Conservation (phyloP, 1,284 basidiomycete species). For the Irpex sp. region DNA sequence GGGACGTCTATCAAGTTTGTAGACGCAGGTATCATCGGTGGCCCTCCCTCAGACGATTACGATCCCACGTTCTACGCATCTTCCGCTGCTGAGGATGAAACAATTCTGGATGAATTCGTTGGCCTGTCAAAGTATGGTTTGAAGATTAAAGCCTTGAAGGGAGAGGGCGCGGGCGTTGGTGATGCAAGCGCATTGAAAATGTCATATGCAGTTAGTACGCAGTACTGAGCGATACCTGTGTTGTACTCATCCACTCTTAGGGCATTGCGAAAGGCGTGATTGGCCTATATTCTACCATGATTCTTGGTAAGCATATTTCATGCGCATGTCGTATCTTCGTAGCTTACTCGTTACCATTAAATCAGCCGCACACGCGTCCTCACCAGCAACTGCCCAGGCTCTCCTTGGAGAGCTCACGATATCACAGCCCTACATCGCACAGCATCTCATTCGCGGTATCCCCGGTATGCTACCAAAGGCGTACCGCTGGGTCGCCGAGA, state of each 20-base stretch:
- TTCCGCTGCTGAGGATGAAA: constrained; percentile 31
- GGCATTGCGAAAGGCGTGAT: constrained; percentile 35
- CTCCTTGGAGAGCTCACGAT: constrained; percentile 43
- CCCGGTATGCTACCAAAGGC: constrained; percentile 55
- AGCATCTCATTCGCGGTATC: constrained; percentile 35
- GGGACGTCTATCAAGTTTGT: constrained; percentile 41
- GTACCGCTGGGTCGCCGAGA: constrained; percentile 58
- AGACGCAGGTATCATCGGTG: constrained; percentile 58
- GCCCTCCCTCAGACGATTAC: constrained; percentile 44
- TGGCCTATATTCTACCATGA: constrained; percentile 53
- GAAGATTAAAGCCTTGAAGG: constrained; percentile 41
- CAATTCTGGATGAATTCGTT: constrained; percentile 40
- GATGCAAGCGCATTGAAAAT: constrained; percentile 62
- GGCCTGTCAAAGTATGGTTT: constrained; percentile 40
- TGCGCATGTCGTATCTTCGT: background rate
- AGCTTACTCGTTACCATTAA: background rate
- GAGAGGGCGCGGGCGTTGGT: constrained; percentile 46
- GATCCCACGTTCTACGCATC: constrained; percentile 57
- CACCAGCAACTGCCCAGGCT: constrained; percentile 53
- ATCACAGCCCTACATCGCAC: constrained; percentile 44
- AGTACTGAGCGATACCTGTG: background rate
- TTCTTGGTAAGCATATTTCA: constrained; percentile 38
- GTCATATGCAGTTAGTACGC: constrained; percentile 51
- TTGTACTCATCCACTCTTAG: background rate
- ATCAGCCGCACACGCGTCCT: constrained; percentile 50